Evolutionary conservation across 1,284 basidiomycete species (phyloP), one percentile per base, ranked within the genome.

Genomic region (Chondrostereum purpureum): DNA sequence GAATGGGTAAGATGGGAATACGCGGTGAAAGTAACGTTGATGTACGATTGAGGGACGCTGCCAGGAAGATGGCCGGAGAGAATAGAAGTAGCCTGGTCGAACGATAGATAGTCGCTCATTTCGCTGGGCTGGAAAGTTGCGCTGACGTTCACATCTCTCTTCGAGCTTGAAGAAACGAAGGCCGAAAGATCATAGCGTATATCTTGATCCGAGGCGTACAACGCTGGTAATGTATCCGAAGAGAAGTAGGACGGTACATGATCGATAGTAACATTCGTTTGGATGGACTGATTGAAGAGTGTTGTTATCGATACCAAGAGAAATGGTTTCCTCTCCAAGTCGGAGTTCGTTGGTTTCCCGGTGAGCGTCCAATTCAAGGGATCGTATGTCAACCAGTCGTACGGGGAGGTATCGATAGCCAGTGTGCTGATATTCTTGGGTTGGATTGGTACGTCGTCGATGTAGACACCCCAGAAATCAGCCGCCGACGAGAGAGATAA

Each of bases 231-330:
- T 11, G 66, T 65, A 14, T 75, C 61, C n/a, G 64, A 53, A 13
- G 72, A 72, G 62, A 93, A 92, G 56, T 77, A 81, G 0, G 88
- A 83, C 4, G 82, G 73, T 16, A 81, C 80, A 18, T 88, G 61
- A 12, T 72, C 72, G 43, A 94, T 53, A 4, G 73, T 67, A 31
- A 92, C 64, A 45, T 73, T 79, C 11, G 81, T 79, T 40, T 72
- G 62, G 45, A 86, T 53, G 0, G 79, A 75, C 58, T 89, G 86
- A 57, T 85, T 83, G 57, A 80, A 78, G 27, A 70, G 67, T 3
- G 83, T 77, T 12, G 60, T 69, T 13, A 93, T 56, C n/a, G 60
- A 70, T 23, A 86, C 70, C 2, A 84, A 79, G n/a, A 94, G 64
- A 0, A 63, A 55, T 6, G 71, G 59, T 19, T 40, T 58, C 34